These are phyloP conservation scores for Striga asiatica DNA, from an alignment of 257 asterid genomes.

Conservation along the genomic window DNA sequence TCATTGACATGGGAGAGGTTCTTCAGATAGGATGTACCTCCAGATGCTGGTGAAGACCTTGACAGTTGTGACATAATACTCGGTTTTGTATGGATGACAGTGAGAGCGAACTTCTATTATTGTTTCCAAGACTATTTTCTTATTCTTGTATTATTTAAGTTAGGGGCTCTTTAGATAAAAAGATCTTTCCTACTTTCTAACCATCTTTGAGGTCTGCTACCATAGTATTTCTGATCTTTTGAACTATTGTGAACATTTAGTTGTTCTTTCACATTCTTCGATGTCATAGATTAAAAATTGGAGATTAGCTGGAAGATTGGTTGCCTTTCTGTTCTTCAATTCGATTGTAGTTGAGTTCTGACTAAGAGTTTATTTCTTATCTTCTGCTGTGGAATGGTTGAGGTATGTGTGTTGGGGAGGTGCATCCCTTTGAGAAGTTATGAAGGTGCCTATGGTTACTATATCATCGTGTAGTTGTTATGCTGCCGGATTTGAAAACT, in stretches of 20 bases:
- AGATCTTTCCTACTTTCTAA: conserved; percentile 2
- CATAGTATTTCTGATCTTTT: conserved; percentile 3
- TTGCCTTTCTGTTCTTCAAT: background rate
- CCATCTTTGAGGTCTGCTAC: conserved; percentile 7
- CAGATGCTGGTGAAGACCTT: conserved; percentile 12
- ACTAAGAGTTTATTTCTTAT: background rate
- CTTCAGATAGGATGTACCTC: conserved; percentile 13
- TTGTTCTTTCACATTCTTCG: conserved; percentile 9
- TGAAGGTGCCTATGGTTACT: background rate
- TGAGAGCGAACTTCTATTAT: conserved; percentile 8
- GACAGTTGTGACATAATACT: background rate
- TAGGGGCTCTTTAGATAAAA: background rate
- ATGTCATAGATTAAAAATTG: conserved; percentile 9
- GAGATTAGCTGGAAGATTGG: conserved; percentile 10
- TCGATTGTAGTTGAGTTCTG: conserved; percentile 15
- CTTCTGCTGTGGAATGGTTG: conserved; percentile 7
- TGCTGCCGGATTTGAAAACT: background rate
- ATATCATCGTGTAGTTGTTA: conserved; percentile 9
- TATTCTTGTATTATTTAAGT: too few relatives aligned
- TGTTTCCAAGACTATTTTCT: too few relatives aligned
- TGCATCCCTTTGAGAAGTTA: conserved; percentile 1
- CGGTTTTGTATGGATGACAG: background rate
- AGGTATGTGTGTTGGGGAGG: conserved; percentile 15
- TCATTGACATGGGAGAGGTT: background rate
- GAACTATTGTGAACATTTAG: background rate